Conservation (phyloP, 2,329 filamentous ascomycete species). For the Whalleya microplaca region DNA sequence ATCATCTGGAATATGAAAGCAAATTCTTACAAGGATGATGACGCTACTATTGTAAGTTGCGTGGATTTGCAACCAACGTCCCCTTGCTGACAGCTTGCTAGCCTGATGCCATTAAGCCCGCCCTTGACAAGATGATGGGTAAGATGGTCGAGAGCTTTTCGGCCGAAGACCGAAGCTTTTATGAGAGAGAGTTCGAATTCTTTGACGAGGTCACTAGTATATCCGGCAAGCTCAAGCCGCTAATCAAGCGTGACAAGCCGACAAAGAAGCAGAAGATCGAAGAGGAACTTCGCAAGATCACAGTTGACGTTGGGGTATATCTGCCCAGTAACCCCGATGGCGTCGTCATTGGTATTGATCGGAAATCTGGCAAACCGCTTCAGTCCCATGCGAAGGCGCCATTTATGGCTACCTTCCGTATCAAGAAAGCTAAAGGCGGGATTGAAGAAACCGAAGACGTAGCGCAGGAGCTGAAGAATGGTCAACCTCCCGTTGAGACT, state of each 20-base stretch:
- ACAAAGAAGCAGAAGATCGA: constrained; percentile 99
- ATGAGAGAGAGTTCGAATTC: constrained; percentile 94
- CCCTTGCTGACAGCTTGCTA: constrained; percentile 40
- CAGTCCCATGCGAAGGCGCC: constrained; percentile 98
- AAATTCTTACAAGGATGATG: constrained; percentile 97
- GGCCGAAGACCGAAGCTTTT: constrained; percentile 78
- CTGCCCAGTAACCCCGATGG: constrained; percentile 96
- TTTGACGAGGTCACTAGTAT: constrained; percentile 96
- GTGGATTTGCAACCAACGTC: background rate
- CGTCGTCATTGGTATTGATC: constrained; percentile 95
- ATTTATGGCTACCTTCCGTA: constrained; percentile 98
- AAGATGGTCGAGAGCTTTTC: constrained; percentile 85
- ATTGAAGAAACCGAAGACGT: constrained; percentile 57
- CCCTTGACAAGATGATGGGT: constrained; percentile 85
- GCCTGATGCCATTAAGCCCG: constrained; percentile 92
- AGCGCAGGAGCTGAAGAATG: constrained; percentile 50
- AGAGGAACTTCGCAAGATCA: constrained; percentile 95
- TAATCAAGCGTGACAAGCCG: constrained; percentile 87
- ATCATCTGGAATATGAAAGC: constrained; percentile 99
- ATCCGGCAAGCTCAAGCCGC: constrained; percentile 92
- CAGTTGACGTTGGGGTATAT: constrained; percentile 96
- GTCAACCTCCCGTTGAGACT: constrained; percentile 45
- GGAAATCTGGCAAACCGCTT: constrained; percentile 95
- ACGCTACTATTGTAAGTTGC: constrained; percentile 73
- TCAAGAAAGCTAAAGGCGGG: constrained; percentile 73